phyloP scores from a whole-genome alignment of 106 monocot genomes.

The Allium fistulosum region DNA sequence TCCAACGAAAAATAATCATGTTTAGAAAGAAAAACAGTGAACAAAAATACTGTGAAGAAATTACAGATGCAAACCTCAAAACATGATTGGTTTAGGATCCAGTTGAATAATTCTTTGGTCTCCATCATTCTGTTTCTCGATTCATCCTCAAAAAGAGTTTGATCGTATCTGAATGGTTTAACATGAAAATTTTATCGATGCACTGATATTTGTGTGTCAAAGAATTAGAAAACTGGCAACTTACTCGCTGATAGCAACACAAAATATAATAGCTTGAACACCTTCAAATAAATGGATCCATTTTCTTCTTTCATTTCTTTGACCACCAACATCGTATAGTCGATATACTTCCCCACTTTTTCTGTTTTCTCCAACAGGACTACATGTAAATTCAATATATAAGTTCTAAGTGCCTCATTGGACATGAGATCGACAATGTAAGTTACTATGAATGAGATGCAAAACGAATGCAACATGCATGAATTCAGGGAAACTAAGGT shows the following conservation, averaged over 20 bases:
- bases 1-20: slow-evolving; percentile 1
- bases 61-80: slow-evolving; percentile 59
- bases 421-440: too few relatives aligned
- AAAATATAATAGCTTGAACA: slow-evolving; percentile 92
- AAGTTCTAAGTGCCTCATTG: neutral
- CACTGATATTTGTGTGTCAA: neutral
- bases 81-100: slow-evolving; percentile 89
- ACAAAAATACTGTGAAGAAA: slow-evolving; percentile 3
- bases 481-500: too few relatives aligned
- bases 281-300: slow-evolving; percentile 99
- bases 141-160: slow-evolving; percentile 91
- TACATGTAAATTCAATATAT: slow-evolving; percentile 14
- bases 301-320: slow-evolving; percentile 96
- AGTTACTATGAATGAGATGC: too few relatives aligned
- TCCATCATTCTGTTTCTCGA: slow-evolving; percentile 93
- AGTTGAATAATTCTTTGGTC: slow-evolving; percentile 90
- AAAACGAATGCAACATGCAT: too few relatives aligned
- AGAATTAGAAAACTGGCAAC: slow-evolving; percentile 3
- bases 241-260: slow-evolving; percentile 99
- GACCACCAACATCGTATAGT: slow-evolving; percentile 93
- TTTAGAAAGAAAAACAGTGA: slow-evolving; percentile 3
- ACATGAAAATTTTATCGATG: neutral
- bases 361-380: slow-evolving; percentile 87
- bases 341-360: slow-evolving; percentile 93
- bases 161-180: slow-evolving; percentile 67